Percentiles rank a stretch among this genome's conserved stretches.
These are phyloP conservation scores for Kodamaea neixiangensis DNA, from an alignment of 805 yeast species.

Conservation along the genomic window DNA sequence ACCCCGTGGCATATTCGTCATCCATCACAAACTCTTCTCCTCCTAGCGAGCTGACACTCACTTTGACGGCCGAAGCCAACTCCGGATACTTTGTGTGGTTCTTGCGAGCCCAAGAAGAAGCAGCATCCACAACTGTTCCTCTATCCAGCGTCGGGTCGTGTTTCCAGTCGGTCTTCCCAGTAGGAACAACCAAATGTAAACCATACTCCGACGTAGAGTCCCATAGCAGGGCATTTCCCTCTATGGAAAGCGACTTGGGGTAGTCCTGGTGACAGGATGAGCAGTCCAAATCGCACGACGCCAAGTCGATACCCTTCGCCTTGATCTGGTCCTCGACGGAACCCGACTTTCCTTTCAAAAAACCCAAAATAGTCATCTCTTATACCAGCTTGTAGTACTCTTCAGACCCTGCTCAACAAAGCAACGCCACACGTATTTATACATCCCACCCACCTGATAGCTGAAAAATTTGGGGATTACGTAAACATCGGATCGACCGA, in stretches of 20 bases:
- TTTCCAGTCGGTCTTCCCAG: constrained; percentile 84
- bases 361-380: constrained; percentile 5
- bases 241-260: constrained; percentile 52
- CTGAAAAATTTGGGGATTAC: neutral
- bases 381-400: neutral
- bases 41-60: constrained; percentile 56
- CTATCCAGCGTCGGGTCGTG: constrained; percentile 61
- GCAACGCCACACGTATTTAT: neutral
- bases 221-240: constrained; percentile 51
- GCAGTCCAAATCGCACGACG: constrained; percentile 58
- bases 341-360: constrained; percentile 2
- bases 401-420: neutral
- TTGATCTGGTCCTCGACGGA: constrained; percentile 4
- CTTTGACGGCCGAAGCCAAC: constrained; percentile 41
- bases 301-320: constrained; percentile 30
- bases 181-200: constrained; percentile 76
- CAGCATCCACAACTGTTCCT: constrained; percentile 47
- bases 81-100: constrained; percentile 18
- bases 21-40: constrained; percentile 44
- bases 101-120: constrained; percentile 39
- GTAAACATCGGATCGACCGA: neutral
- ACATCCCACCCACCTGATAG: neutral
- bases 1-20: constrained; percentile 42
- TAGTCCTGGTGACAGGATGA: constrained; percentile 51
- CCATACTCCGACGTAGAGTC: constrained; percentile 70